Evolutionary conservation across 192 early-diverging fungal genomes (phyloP).

Genomic region (Rhizoclosmatium sp.): DNA sequence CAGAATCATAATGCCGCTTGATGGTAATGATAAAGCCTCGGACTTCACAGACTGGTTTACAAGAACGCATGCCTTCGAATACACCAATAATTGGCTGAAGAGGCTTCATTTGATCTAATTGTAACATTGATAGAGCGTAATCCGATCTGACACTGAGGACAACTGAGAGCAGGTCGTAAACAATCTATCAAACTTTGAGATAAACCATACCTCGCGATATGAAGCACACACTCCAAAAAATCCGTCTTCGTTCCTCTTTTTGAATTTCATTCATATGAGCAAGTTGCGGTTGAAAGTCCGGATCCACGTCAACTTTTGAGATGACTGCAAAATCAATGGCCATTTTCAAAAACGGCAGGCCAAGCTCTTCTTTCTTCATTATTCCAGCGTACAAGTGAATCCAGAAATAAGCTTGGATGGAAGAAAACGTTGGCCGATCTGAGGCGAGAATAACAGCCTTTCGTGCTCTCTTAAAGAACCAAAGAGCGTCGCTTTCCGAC

Average conservation of each 20-base stretch:
- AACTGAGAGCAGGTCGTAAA: neutral
- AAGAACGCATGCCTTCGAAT: too few relatives aligned
- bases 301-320: neutral
- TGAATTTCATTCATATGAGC: neutral
- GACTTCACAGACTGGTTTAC: too few relatives aligned
- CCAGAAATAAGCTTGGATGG: neutral
- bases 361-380: neutral
- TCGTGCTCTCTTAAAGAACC: neutral
- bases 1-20: neutral
- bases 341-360: neutral
- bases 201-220: too few relatives aligned
- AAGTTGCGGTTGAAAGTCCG: neutral
- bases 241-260: slow-evolving; percentile 6
- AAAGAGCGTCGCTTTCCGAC: neutral
- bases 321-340: neutral
- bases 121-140: neutral
- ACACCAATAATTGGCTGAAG: too few relatives aligned
- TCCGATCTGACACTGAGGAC: neutral
- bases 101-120: too few relatives aligned
- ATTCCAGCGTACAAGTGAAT: neutral
- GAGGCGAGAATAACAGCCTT: neutral
- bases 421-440: neutral
- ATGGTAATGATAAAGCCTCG: neutral
- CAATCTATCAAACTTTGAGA: too few relatives aligned
- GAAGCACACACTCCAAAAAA: neutral